Conservation (phyloP, 192 early-diverging fungal genomes). For the Rhizophagus prolifer region DNA sequence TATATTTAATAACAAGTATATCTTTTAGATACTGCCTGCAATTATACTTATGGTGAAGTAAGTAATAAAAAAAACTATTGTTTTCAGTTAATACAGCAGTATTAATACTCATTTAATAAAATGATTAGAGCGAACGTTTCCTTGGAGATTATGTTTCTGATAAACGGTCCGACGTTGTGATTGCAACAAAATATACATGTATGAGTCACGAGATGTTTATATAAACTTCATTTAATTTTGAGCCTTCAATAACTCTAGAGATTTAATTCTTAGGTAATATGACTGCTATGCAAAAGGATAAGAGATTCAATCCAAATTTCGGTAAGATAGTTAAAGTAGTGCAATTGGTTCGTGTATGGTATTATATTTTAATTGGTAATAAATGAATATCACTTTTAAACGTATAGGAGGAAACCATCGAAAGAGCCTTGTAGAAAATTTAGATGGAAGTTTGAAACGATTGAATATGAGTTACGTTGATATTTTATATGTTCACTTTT, state of each 20-base stretch:
- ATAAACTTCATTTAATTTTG: too few relatives aligned
- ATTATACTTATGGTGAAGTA: not conserved
- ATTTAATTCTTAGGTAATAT: not conserved
- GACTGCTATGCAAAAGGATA: not conserved
- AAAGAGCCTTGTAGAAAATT: constrained; percentile 46
- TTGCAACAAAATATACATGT: constrained; percentile 46
- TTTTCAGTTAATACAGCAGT: not conserved
- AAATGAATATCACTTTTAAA: not conserved
- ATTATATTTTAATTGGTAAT: too few relatives aligned
- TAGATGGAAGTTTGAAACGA: constrained; percentile 55
- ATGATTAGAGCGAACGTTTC: constrained; percentile 34
- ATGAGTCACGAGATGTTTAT: not conserved
- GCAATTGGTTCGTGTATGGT: too few relatives aligned
- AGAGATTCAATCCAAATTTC: not conserved
- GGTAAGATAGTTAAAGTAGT: not conserved
- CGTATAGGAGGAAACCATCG: constrained; percentile 40
- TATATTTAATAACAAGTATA: not conserved
- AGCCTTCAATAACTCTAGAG: not conserved
- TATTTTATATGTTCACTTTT: constrained; percentile 48
- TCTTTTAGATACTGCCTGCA: not conserved
- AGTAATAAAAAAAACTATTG: not conserved
- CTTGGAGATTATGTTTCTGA: constrained; percentile 44
- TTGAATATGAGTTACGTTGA: constrained; percentile 48
- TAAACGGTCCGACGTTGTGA: constrained; percentile 47
- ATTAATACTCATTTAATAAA: not conserved